A percentile compares a stretch with the other conserved stretches of the same genome.
These are phyloP conservation scores for Chaetomium sp. DNA, from an alignment of 2,329 filamentous ascomycete genomes.

Conservation along the genomic window DNA sequence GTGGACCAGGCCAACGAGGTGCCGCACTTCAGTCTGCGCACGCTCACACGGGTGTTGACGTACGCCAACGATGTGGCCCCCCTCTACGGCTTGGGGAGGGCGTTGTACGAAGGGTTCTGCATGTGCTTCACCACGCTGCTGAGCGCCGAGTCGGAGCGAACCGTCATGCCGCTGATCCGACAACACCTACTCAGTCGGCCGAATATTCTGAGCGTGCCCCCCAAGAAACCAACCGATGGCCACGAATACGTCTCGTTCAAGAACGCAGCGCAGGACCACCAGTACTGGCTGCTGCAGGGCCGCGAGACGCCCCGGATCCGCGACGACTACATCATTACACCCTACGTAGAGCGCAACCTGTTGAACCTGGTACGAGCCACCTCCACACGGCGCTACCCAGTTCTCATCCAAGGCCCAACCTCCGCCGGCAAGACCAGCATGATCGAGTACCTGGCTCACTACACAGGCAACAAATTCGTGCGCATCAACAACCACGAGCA, in stretches of 20 bases:
- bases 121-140: slow-evolving; percentile 97
- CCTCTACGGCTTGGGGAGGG: slow-evolving; percentile 75
- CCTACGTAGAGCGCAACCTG: slow-evolving; percentile 89
- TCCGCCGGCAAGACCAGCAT: slow-evolving; percentile 98
- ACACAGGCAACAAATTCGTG: slow-evolving; percentile 93
- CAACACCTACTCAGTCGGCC: slow-evolving; percentile 63
- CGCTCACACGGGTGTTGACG: slow-evolving; percentile 79
- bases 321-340: slow-evolving; percentile 90
- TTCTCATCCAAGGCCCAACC: slow-evolving; percentile 92
- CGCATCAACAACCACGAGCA: slow-evolving; percentile 99
- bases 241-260: slow-evolving; percentile 73
- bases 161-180: slow-evolving; percentile 72
- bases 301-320: slow-evolving; percentile 60
- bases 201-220: slow-evolving; percentile 69
- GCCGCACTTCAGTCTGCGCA: slow-evolving; percentile 93
- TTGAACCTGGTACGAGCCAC: slow-evolving; percentile 90
- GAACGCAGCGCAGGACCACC: slow-evolving; percentile 56
- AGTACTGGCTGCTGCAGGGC: slow-evolving; percentile 87
- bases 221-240: slow-evolving; percentile 70
- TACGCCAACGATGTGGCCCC: slow-evolving; percentile 83
- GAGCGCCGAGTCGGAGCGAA: slow-evolving; percentile 70
- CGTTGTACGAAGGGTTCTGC: slow-evolving; percentile 89
- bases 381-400: slow-evolving; percentile 85
- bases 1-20: slow-evolving; percentile 95
- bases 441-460: slow-evolving; percentile 97